Evolutionary conservation across 495 filamentous ascomycete species (phyloP).

Genomic region (Aspergillus nanangensis): DNA sequence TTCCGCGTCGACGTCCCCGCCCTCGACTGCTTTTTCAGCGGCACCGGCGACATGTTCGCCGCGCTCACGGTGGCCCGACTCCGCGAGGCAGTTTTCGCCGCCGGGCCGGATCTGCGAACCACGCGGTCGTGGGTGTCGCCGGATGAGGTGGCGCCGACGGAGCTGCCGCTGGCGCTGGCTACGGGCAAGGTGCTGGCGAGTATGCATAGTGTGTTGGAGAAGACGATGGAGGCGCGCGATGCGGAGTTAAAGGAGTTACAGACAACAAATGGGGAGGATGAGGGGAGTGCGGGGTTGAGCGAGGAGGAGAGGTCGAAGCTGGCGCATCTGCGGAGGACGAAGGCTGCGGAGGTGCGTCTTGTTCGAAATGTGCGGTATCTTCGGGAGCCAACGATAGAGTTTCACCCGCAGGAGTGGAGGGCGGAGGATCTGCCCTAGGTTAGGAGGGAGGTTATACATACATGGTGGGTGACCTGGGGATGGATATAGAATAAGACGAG

Average conservation of each 20-base stretch:
- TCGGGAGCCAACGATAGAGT: slow-evolving; percentile 50
- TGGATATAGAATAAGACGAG: no score
- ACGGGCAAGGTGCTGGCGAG: slow-evolving; percentile 84
- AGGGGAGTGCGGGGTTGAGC: slow-evolving; percentile 18
- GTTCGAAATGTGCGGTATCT: slow-evolving; percentile 66
- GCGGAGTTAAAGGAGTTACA: slow-evolving; percentile 35
- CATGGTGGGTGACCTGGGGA: no score
- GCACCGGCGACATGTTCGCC: slow-evolving; percentile 97
- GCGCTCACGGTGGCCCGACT: slow-evolving; percentile 86
- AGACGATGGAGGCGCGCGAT: slow-evolving; percentile 68
- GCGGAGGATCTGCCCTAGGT: slow-evolving; percentile 25
- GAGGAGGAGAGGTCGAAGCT: slow-evolving; percentile 55
- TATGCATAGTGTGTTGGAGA: slow-evolving; percentile 81
- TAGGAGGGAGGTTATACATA: neutral
- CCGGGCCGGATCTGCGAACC: slow-evolving; percentile 35
- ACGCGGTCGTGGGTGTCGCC: slow-evolving; percentile 62
- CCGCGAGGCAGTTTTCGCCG: slow-evolving; percentile 64
- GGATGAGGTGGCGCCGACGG: slow-evolving; percentile 60
- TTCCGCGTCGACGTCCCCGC: slow-evolving; percentile 83
- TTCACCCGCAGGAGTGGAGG: slow-evolving; percentile 32
- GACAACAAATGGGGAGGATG: slow-evolving; percentile 12
- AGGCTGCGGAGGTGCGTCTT: slow-evolving; percentile 76
- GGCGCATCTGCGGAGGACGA: slow-evolving; percentile 61
- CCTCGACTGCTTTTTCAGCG: slow-evolving; percentile 88
- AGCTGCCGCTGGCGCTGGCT: slow-evolving; percentile 77